A percentile compares a stretch with the other conserved stretches of the same genome.
Evolutionary conservation across 306 rosid species (phyloP).

Genomic region (Prunus persica): Prunus_persica_NCBIv2 NC_034009.1:38935501-38936000

Average conservation of each 20-base stretch:
- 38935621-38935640: neutral
- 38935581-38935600: neutral
- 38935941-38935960: neutral
- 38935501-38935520: neutral
- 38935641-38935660: neutral
- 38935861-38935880: no score
- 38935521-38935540: neutral
- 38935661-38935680: neutral
- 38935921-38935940: neutral
- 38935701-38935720: accelerated
- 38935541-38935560: neutral
- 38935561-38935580: neutral
- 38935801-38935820: no score
- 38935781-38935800: no score
- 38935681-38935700: neutral
- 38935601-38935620: neutral
- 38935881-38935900: neutral
- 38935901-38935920: neutral
- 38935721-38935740: neutral
- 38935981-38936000: neutral
- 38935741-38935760: neutral
- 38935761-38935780: neutral
- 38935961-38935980: neutral
- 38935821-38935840: no score
- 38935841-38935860: no score